phyloP scores from a whole-genome alignment of 306 rosid species.

The Inga oerstediana region DNA sequence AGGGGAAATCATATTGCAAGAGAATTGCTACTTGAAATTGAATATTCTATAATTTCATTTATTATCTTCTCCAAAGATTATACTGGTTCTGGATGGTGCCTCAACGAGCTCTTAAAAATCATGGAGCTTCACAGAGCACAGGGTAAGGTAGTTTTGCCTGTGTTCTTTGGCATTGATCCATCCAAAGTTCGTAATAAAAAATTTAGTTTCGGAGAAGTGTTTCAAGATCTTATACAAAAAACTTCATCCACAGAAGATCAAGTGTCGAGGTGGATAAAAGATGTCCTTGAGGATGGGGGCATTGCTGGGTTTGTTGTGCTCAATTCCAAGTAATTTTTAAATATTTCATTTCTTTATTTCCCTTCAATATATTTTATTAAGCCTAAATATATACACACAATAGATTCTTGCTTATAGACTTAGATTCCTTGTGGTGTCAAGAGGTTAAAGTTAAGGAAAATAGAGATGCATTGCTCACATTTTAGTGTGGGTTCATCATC shows the following conservation, averaged over 20 bases:
- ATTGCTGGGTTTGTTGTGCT: not conserved
- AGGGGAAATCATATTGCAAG: not conserved
- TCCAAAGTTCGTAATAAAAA: not conserved
- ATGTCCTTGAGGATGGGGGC: not conserved
- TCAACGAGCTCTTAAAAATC: not conserved
- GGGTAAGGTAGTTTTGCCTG: not conserved
- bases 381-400: no score
- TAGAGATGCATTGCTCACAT: no score
- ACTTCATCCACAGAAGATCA: not conserved
- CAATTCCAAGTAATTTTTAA: not conserved
- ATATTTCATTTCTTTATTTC: not conserved
- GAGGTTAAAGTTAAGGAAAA: no score
- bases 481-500: no score
- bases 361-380: not conserved
- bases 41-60: not conserved
- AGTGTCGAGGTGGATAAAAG: not conserved
- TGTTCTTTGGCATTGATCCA: not conserved
- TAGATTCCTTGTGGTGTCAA: no score
- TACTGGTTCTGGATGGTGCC: not conserved
- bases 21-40: not conserved
- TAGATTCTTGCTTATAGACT: no score
- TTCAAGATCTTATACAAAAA: not conserved
- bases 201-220: not conserved
- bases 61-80: not conserved
- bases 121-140: not conserved